Evolutionary conservation across 306 rosid species (phyloP).

Genomic region (Castanea crenata): DNA sequence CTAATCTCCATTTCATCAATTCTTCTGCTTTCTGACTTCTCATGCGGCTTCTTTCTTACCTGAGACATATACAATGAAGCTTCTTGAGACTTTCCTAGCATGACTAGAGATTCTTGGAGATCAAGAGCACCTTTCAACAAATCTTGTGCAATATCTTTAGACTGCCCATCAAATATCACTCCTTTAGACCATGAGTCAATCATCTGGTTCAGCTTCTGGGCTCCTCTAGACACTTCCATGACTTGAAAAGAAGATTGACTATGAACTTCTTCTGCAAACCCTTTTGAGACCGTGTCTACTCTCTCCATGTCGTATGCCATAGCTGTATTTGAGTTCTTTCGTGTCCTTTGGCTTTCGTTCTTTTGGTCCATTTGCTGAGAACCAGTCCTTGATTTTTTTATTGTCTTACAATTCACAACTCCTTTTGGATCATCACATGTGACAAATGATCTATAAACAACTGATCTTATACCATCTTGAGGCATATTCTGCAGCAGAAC

Average conservation of each 20-base stretch:
- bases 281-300: constrained; percentile 39
- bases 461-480: constrained; percentile 51
- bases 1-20: constrained; percentile 25
- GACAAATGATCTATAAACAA: constrained; percentile 72
- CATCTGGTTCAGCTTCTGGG: constrained; percentile 68
- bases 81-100: constrained; percentile 76
- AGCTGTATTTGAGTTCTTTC: constrained; percentile 27
- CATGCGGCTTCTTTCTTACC: constrained; percentile 35
- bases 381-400: constrained; percentile 54
- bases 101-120: constrained; percentile 63
- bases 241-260: constrained; percentile 64
- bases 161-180: constrained; percentile 39
- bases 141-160: constrained; percentile 65
- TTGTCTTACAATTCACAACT: constrained; percentile 69
- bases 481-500: constrained; percentile 55
- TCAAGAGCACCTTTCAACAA: constrained; percentile 84
- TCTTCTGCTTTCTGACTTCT: constrained; percentile 35
- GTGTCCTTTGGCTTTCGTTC: constrained; percentile 39
- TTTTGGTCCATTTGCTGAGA: constrained; percentile 52
- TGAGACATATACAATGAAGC: constrained; percentile 48
- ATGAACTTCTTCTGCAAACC: constrained; percentile 26
- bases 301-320: constrained; percentile 28
- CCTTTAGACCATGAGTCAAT: constrained; percentile 78
- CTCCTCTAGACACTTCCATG: constrained; percentile 70
- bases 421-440: constrained; percentile 93